Percentiles rank a stretch among this genome's conserved stretches.
Conservation (phyloP, 2,329 filamentous ascomycete species). For the Aspergillus sp. region DNA sequence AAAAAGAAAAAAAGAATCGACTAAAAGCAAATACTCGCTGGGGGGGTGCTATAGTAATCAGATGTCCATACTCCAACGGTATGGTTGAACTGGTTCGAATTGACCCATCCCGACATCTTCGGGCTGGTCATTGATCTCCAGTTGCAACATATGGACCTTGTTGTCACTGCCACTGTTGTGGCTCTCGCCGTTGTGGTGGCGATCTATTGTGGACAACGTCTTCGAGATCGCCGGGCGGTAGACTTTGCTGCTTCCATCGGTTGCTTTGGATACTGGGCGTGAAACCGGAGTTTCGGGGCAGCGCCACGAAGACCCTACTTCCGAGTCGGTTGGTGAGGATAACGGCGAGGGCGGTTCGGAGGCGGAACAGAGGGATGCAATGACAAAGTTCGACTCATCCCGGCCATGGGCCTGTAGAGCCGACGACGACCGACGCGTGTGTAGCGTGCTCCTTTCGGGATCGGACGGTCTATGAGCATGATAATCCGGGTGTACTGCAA, state of each 20-base stretch:
- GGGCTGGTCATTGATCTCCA: conserved; percentile 29
- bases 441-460: conserved; percentile 1
- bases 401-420: conserved; percentile 10
- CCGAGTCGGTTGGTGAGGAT: conserved; percentile 26
- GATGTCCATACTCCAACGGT: conserved; percentile 39
- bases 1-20: not conserved
- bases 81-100: conserved; percentile 29
- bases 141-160: conserved; percentile 27
- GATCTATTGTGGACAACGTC: conserved; percentile 24
- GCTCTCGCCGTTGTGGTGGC: conserved; percentile 22
- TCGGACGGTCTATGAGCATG: conserved; percentile 1
- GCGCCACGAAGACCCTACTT: conserved; percentile 23
- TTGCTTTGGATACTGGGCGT: conserved; percentile 30
- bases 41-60: conserved; percentile 11
- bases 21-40: not conserved
- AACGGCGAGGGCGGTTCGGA: conserved; percentile 4
- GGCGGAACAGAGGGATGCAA: conserved; percentile 3
- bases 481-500: conserved; percentile 2
- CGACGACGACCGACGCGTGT: conserved; percentile 13
- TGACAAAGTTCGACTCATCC: conserved; percentile 16
- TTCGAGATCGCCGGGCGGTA: conserved; percentile 25
- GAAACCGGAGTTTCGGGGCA: conserved; percentile 30
- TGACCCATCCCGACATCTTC: conserved; percentile 23
- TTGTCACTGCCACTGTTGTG: conserved; percentile 11
- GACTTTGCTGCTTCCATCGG: conserved; percentile 22